Percentiles rank a stretch among this genome's conserved stretches.
Conservation (phyloP, 768 basidiomycete species). For the Leucocoprinus sp. region DNA sequence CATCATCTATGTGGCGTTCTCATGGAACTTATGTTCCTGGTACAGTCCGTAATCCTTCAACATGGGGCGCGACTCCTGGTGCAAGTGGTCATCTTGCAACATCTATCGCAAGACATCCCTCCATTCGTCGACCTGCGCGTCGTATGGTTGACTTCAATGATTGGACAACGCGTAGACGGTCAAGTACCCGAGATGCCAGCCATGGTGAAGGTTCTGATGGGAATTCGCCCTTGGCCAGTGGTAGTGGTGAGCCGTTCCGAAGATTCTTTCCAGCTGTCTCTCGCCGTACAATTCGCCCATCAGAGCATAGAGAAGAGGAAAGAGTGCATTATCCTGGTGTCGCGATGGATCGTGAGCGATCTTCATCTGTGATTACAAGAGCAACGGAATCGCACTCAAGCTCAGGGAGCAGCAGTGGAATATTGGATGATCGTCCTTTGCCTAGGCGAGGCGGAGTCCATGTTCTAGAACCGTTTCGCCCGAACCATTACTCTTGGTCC, state of each 20-base stretch:
- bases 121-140: constrained; percentile 49
- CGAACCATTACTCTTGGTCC: constrained; percentile 13
- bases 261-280: constrained; percentile 11
- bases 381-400: background rate
- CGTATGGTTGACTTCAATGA: constrained; percentile 65
- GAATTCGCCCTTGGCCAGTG: constrained; percentile 1
- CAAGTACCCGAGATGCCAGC: constrained; percentile 32
- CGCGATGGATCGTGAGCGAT: constrained; percentile 6
- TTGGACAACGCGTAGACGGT: constrained; percentile 59
- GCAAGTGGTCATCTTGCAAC: constrained; percentile 15
- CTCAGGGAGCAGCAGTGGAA: background rate
- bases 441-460: constrained; percentile 56
- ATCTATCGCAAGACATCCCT: constrained; percentile 45
- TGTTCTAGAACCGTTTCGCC: constrained; percentile 52
- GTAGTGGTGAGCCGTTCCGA: constrained; percentile 6
- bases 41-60: background rate
- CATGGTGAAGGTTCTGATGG: constrained; percentile 22
- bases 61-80: constrained; percentile 15
- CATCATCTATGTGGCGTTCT: constrained; percentile 4
- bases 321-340: background rate
- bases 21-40: background rate
- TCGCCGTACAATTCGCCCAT: constrained; percentile 5
- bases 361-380: background rate
- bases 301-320: background rate
- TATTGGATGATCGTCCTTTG: constrained; percentile 3